These are phyloP conservation scores for Davidsoniella virescens DNA, from an alignment of 2,329 filamentous ascomycete species.

Conservation along the genomic window DNA sequence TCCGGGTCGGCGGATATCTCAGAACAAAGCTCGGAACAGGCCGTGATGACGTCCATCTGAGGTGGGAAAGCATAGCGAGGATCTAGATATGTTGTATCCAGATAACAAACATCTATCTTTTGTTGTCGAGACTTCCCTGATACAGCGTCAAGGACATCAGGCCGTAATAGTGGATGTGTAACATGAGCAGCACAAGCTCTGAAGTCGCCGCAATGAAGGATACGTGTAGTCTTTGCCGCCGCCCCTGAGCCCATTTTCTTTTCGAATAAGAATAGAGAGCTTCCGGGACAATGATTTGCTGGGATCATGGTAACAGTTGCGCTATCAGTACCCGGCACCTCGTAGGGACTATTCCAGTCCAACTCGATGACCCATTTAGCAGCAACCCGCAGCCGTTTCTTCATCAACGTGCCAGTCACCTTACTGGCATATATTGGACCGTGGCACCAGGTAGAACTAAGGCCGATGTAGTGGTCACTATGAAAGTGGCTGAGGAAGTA, in stretches of 20 bases:
- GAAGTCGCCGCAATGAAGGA: constrained; percentile 93
- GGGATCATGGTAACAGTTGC: constrained; percentile 87
- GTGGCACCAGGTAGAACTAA: constrained; percentile 77
- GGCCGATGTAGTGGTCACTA: constrained; percentile 88
- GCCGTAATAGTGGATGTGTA: constrained; percentile 62
- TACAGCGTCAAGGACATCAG: constrained; percentile 53
- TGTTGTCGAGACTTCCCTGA: constrained; percentile 62
- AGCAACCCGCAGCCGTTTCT: constrained; percentile 70
- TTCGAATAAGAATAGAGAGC: constrained; percentile 83
- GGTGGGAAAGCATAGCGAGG: constrained; percentile 88
- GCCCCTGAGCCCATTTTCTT: constrained; percentile 49
- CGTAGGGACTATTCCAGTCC: constrained; percentile 65
- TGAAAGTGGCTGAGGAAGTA: constrained; percentile 98
- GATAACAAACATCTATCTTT: constrained; percentile 85
- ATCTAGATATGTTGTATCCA: constrained; percentile 93
- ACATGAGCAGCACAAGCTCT: constrained; percentile 76
- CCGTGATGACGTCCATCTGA: constrained; percentile 71
- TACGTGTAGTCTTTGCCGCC: constrained; percentile 50
- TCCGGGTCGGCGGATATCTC: constrained; percentile 50
- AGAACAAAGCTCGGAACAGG: constrained; percentile 79
- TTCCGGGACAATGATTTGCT: constrained; percentile 93
- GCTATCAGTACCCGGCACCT: constrained; percentile 68
- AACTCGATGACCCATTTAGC: constrained; percentile 71
- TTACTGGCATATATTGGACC: constrained; percentile 94
- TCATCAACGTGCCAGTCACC: constrained; percentile 78